A percentile compares a stretch with the other conserved stretches of the same genome.
These are phyloP conservation scores for Hanseniaspora occidentalis DNA, from an alignment of 805 yeast species.

Conservation along the genomic window DNA sequence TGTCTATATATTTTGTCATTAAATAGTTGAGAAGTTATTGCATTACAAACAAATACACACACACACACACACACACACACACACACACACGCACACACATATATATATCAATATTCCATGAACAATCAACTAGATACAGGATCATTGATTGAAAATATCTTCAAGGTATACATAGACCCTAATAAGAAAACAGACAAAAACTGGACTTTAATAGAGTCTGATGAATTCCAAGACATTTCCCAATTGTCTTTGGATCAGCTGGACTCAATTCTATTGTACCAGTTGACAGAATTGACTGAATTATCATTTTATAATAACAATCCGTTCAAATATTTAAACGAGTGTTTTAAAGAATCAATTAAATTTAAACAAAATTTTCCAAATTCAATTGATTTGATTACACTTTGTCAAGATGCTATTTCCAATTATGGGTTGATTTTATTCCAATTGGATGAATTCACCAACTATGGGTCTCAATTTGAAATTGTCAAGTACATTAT, in stretches of 20 bases:
- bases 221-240: constrained; percentile 11
- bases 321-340: constrained; percentile 12
- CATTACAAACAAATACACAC: neutral
- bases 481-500: constrained; percentile 21
- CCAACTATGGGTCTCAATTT: constrained; percentile 7
- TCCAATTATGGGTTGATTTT: constrained; percentile 56
- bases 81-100: neutral
- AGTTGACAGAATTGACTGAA: constrained; percentile 20
- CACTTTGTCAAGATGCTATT: constrained; percentile 23
- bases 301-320: neutral
- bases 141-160: constrained; percentile 16
- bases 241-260: constrained; percentile 12
- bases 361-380: constrained; percentile 8
- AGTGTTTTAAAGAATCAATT: constrained; percentile 9
- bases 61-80: neutral
- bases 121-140: too few species aligned
- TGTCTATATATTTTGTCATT: too few species aligned
- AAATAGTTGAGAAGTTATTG: too few species aligned
- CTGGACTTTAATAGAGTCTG: constrained; percentile 6
- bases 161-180: constrained; percentile 14
- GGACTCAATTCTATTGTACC: constrained; percentile 20
- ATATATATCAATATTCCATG: neutral
- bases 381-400: neutral
- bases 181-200: constrained; percentile 8
- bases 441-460: constrained; percentile 54